Conservation (phyloP, 257 asterid genomes). For the Datura wrightii region DNA sequence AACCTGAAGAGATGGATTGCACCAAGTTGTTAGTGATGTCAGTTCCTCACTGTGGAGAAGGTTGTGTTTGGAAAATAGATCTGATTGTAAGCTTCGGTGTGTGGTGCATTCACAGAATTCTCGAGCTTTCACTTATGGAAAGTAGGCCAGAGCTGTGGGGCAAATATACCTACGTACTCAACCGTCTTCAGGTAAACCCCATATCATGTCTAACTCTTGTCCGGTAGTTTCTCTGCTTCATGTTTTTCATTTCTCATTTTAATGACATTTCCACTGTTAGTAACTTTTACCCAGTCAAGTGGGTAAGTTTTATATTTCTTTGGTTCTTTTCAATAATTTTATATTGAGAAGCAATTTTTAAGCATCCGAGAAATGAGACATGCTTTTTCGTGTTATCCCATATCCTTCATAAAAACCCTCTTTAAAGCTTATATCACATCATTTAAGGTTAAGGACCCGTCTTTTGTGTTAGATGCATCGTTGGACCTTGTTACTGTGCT, state of each 20-base stretch:
- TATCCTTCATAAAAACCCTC: neutral
- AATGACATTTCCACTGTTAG: neutral
- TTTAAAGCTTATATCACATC: neutral
- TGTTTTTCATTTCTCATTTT: neutral
- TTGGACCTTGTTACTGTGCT: neutral
- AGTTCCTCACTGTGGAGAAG: conserved; percentile 94
- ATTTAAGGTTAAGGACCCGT: neutral
- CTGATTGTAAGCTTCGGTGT: conserved; percentile 92
- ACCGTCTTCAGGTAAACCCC: conserved; percentile 87
- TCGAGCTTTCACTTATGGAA: conserved; percentile 91
- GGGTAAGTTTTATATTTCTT: neutral
- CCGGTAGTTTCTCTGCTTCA: neutral
- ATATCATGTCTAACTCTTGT: neutral
- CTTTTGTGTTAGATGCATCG: neutral
- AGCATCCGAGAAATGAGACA: conserved; percentile 18
- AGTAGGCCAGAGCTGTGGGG: conserved; percentile 99
- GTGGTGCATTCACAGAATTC: conserved; percentile 96
- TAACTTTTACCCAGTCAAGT: neutral
- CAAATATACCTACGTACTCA: conserved; percentile 86
- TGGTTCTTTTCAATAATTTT: neutral
- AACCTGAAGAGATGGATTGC: conserved; percentile 61
- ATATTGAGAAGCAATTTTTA: neutral
- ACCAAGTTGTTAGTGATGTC: conserved; percentile 63
- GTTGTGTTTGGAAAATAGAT: conserved; percentile 82
- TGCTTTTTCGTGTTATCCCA: neutral